These are phyloP conservation scores for Hericium rajendrae DNA, from an alignment of 768 basidiomycete genomes.

Conservation along the genomic window DNA sequence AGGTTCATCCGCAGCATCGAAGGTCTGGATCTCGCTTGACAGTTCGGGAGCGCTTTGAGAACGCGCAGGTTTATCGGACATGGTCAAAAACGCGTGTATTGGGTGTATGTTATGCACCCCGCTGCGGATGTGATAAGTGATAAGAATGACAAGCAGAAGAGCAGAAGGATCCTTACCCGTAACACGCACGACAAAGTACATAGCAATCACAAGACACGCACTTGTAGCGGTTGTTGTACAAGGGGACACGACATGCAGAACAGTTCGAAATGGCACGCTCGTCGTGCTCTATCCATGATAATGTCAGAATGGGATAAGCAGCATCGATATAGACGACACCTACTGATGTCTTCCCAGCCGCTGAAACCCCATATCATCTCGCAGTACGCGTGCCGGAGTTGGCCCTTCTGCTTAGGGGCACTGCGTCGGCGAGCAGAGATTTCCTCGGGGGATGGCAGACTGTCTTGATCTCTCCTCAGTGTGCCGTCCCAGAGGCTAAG, in stretches of 20 bases:
- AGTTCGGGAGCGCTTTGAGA: conserved; percentile 32
- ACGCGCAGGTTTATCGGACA: conserved; percentile 52
- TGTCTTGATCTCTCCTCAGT: conserved; percentile 16
- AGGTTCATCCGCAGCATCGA: conserved; percentile 7
- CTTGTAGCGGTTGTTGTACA: conserved; percentile 65
- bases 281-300: conserved; percentile 50
- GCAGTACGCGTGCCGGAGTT: conserved; percentile 72
- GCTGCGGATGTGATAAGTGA: conserved; percentile 28
- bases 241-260: conserved; percentile 66
- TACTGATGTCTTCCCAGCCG: conserved; percentile 88
- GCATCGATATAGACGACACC: conserved; percentile 20
- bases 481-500: too few relatives aligned
- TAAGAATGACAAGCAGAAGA: background rate
- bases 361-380: conserved; percentile 79
- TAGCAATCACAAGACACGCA: conserved; percentile 76
- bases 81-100: conserved; percentile 72
- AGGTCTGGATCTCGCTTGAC: conserved; percentile 7
- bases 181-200: conserved; percentile 76
- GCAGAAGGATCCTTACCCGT: conserved; percentile 40
- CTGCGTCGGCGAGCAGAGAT: conserved; percentile 46
- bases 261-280: conserved; percentile 58
- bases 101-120: conserved; percentile 91
- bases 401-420: conserved; percentile 64
- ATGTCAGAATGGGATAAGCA: conserved; percentile 1
- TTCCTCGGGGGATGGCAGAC: conserved; percentile 46